Conservation (phyloP, 495 filamentous ascomycete genomes). For the Geoglossum glabrum region DNA sequence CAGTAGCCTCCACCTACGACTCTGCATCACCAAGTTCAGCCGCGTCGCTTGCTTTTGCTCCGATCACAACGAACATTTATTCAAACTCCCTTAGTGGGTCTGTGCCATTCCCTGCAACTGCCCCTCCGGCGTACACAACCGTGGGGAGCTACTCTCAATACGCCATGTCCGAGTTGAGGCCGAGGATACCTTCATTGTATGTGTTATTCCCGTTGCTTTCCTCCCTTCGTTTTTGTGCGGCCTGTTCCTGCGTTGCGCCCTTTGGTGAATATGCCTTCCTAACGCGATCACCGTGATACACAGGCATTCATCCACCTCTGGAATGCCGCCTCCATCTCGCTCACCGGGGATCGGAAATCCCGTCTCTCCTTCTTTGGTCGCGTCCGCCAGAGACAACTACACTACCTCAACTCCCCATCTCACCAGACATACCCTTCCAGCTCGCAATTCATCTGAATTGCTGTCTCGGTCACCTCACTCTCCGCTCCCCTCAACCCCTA, state of each 20-base stretch:
- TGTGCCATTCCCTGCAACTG: slow-evolving; percentile 1
- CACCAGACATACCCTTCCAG: background rate
- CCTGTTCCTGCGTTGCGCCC: background rate
- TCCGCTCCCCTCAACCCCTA: background rate
- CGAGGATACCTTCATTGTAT: slow-evolving; percentile 6
- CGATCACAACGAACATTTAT: background rate
- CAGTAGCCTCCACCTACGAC: background rate
- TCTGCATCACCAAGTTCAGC: slow-evolving; percentile 1
- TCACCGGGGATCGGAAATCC: background rate
- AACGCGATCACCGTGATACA: background rate
- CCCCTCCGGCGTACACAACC: slow-evolving; percentile 1
- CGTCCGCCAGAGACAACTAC: slow-evolving; percentile 3
- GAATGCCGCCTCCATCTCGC: slow-evolving; percentile 6
- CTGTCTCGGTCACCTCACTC: slow-evolving; percentile 1
- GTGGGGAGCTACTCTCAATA: slow-evolving; percentile 3
- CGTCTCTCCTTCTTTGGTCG: background rate
- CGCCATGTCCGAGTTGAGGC: slow-evolving; percentile 5
- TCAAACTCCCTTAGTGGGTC: background rate
- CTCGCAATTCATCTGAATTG: background rate
- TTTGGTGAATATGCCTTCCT: background rate
- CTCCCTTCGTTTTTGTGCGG: slow-evolving; percentile 3
- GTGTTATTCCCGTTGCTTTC: background rate
- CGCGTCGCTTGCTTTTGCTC: slow-evolving; percentile 4
- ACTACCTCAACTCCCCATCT: slow-evolving; percentile 4
- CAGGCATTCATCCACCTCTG: slow-evolving; percentile 1